A percentile compares a stretch with the other conserved stretches of the same genome.
phyloP scores from a whole-genome alignment of 1,284 basidiomycete species.

The Anthracocystis walkeri region DNA sequence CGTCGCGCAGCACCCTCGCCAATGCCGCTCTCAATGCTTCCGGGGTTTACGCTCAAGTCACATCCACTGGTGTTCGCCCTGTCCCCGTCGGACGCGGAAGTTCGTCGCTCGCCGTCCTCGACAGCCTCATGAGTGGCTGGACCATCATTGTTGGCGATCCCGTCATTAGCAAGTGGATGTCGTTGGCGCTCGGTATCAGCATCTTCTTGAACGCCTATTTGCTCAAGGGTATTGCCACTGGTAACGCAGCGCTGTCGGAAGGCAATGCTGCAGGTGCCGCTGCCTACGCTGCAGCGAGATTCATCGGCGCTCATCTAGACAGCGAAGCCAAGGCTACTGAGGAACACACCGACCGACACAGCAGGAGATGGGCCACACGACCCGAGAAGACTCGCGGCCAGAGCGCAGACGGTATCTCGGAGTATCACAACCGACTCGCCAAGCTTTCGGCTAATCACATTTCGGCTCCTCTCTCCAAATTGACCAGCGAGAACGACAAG shows the following conservation, averaged over 20 bases:
- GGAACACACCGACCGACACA: constrained; percentile 31
- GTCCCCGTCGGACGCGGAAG: constrained; percentile 33
- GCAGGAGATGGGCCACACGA: constrained; percentile 36
- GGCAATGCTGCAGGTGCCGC: constrained; percentile 68
- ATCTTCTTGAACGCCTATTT: constrained; percentile 94
- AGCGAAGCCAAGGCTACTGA: constrained; percentile 48
- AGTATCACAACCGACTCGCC: constrained; percentile 70
- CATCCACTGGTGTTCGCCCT: constrained; percentile 26
- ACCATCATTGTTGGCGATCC: constrained; percentile 94
- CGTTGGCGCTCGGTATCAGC: constrained; percentile 82
- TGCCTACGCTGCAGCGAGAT: constrained; percentile 67
- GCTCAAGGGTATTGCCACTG: constrained; percentile 78
- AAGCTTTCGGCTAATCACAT: constrained; percentile 39
- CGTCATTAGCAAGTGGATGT: constrained; percentile 97
- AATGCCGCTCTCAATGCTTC: constrained; percentile 62
- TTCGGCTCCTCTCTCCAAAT: constrained; percentile 37
- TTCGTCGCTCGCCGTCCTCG: constrained; percentile 73
- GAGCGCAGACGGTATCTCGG: constrained; percentile 48
- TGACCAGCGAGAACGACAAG: constrained; percentile 34
- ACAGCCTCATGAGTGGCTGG: constrained; percentile 93
- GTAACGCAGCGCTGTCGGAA: constrained; percentile 65
- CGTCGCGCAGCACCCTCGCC: constrained; percentile 49
- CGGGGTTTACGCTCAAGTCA: constrained; percentile 37
- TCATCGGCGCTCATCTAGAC: constrained; percentile 66
- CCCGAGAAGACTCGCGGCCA: constrained; percentile 30